These are phyloP conservation scores for Diaporthe vaccinii DNA, from an alignment of 2,329 filamentous ascomycete genomes.

Conservation along the genomic window DNA sequence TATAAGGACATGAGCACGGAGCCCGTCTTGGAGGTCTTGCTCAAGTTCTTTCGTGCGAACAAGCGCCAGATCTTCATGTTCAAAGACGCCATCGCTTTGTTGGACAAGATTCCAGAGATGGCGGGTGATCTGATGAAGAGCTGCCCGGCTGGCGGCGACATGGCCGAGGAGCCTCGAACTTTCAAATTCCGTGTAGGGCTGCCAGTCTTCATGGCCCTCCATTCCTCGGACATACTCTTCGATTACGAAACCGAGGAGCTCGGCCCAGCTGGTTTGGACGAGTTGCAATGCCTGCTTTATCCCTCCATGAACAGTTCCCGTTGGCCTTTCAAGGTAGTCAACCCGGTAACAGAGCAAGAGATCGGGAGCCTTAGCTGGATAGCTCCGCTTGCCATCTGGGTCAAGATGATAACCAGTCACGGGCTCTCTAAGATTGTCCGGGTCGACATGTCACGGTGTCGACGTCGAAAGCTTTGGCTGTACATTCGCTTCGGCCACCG, in stretches of 20 bases:
- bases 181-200: background rate
- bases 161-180: background rate
- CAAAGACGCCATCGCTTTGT: background rate
- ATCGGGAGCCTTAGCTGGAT: background rate
- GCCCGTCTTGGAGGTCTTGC: rapidly evolving
- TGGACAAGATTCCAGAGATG: background rate
- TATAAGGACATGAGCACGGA: background rate
- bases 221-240: background rate
- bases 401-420: background rate
- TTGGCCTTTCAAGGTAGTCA: background rate
- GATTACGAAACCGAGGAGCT: rapidly evolving
- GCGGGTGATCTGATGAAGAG: background rate
- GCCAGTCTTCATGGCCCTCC: background rate
- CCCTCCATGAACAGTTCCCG: background rate
- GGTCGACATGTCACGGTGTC: background rate
- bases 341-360: background rate
- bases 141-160: background rate
- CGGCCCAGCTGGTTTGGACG: background rate
- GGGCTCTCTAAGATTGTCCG: background rate
- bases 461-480: background rate
- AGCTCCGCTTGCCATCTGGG: rapidly evolving
- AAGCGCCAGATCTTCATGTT: background rate
- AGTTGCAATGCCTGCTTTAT: background rate
- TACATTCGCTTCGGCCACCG: background rate
- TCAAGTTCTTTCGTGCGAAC: rapidly evolving